phyloP scores from a whole-genome alignment of 139 green algal genomes.

The Volvox africanus region DNA sequence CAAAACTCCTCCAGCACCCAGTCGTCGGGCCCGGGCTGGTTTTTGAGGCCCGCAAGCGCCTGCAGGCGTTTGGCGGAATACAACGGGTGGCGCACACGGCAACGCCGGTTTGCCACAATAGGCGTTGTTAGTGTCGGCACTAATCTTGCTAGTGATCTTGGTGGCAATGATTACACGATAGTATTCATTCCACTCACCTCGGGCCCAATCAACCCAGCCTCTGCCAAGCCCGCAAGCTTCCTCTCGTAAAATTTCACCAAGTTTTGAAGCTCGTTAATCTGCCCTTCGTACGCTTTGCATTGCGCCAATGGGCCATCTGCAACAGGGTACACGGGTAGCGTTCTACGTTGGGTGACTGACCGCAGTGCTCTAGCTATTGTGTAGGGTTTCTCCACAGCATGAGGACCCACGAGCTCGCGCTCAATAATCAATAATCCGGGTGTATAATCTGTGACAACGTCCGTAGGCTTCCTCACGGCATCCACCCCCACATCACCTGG shows the following conservation, averaged over 20 bases:
- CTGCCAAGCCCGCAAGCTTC: conserved; percentile 45
- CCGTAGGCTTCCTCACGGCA: no score
- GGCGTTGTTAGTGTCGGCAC: no score
- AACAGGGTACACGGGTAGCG: background rate
- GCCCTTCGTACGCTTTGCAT: conserved; percentile 46
- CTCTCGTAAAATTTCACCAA: conserved; percentile 68
- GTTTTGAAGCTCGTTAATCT: conserved; percentile 62
- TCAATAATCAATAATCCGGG: no score
- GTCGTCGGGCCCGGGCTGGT: conserved; percentile 39
- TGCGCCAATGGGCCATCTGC: conserved; percentile 40
- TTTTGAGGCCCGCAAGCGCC: background rate
- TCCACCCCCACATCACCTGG: no score
- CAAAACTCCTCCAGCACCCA: conserved; percentile 68
- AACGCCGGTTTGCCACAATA: no score
- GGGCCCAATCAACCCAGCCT: background rate
- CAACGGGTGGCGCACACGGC: no score
- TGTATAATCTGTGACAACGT: no score
- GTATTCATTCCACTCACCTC: background rate
- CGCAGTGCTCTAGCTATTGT: no score
- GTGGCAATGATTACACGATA: background rate
- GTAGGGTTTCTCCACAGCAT: no score
- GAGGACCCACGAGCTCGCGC: no score
- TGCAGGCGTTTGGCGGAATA: background rate
- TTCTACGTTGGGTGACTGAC: no score
- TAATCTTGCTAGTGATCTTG: no score